Evolutionary conservation across 805 yeast species (phyloP), one percentile per base, ranked within the genome.

Genomic region (Teunomyces stri): DNA sequence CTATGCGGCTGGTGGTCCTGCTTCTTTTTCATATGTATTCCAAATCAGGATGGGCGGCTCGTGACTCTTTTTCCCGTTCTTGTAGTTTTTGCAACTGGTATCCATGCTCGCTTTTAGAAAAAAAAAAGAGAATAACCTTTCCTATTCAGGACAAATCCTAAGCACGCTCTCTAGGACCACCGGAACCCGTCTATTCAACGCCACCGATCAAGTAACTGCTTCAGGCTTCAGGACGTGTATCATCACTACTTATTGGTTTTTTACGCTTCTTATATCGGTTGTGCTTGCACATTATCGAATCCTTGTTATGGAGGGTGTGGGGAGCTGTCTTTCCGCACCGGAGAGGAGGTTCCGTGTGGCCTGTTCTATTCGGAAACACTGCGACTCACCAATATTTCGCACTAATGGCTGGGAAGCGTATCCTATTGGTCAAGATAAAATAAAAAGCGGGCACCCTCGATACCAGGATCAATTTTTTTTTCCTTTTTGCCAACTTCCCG

Each of bases 251-350:
- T 18, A 1, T 18, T 18, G 20, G 20, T 18, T 3, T 18, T 18
- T 18, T 2, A 3, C 3, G 20, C 20, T 18, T 3, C 4, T 18
- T 18, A 18, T 18, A 18, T 34, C 38, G 21, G n/a, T 16, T 16
- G 13, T 18, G 38, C 7, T 16, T 34, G 16, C 38, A 10, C 4
- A 13, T 18, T 18, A 15, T 34, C 38, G 38, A 13, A 16, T 11
- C n/a, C 21, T 7, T 16, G 38, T 34, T 16, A 4, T 2, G 11
- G 16, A 37, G 34, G 34, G 34, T 31, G 34, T 37, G 13, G 40
- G 40, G 40, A 12, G 40, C 11, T 37, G 40, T 21, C 18, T 37
- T 37, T 15, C 40, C 40, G 40, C 40, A 20, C 13, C 40, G 40
- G 40, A 37, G 11, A 11, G 40, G 40, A 15, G 6, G 27, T 37